Percentiles rank a stretch among this genome's conserved stretches.
Conservation (phyloP, 495 filamentous ascomycete genomes). For the Xylaria cubensis region DNA sequence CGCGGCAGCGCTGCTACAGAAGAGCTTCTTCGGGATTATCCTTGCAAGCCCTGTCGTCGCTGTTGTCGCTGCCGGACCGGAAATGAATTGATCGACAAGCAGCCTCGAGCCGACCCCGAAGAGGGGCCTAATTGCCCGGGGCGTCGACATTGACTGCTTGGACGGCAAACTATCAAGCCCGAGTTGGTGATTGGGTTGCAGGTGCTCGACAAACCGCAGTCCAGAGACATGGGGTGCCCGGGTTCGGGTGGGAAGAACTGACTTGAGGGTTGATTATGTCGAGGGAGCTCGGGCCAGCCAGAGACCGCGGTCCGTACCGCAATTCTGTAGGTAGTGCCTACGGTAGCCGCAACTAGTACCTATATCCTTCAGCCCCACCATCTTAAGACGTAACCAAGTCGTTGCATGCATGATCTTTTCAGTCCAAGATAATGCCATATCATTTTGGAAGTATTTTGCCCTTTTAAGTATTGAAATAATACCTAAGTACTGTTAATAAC, state of each 20-base stretch:
- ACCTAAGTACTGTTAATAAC: no score
- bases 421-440: no score
- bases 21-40: slow-evolving; percentile 25
- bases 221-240: background rate
- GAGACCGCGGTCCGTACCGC: background rate
- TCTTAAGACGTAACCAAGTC: no score
- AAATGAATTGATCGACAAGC: slow-evolving; percentile 38
- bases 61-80: slow-evolving; percentile 28
- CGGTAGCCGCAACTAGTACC: background rate
- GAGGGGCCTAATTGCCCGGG: slow-evolving; percentile 40
- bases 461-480: no score
- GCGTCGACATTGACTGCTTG: slow-evolving; percentile 35
- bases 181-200: background rate
- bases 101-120: slow-evolving; percentile 40
- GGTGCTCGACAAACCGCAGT: background rate
- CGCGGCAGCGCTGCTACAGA: slow-evolving; percentile 25
- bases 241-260: background rate
- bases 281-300: slow-evolving; percentile 21
- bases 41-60: background rate
- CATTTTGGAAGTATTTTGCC: no score
- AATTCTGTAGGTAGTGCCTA: background rate
- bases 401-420: no score
- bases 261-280: background rate
- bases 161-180: background rate
- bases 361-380: no score